Evolutionary conservation across 164 flowering plant genomes (phyloP), one percentile per base, ranked within the genome.

Genomic region (Stephania cephalantha): DNA sequence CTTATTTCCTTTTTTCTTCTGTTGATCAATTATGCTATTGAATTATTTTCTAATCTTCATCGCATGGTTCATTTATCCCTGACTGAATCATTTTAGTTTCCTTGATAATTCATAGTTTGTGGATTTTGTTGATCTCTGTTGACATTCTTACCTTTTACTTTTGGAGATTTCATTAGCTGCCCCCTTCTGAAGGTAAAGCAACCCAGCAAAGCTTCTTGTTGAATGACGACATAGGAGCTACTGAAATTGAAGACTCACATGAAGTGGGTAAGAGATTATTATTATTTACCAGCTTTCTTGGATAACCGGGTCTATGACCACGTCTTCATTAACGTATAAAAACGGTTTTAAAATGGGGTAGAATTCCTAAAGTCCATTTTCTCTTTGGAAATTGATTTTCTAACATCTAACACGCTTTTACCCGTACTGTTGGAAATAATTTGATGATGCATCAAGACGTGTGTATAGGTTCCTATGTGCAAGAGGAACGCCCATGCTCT

Each of bases 141-240:
- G 64, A 58, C 20, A 58, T 58, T 58, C 64, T 58, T 58, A 58
- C 20, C 64, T 50, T 50, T 48, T 48, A 48, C 53, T 48, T 48
- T 50, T 50, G 55, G 12, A 50, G 55, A 53, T 61, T 78, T 50
- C 55, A 81, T 64, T 85, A 87, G 92, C 86, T 85, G 73, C 89
- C 91, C 69, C 53, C 84, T 72, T 76, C 78, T 42, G 71, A 71
- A 75, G 83, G 68, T 73, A 86, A 79, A 78, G 74, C 78, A 30
- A 58, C 74, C 84, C 55, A 66, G 20, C 29, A 79, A 79, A 58
- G 81, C 79, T 78, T 69, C 81, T 46, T 46, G 80, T 6, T 77
- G 71, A 71, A 87, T 84, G 78, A 85, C 84, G 72, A 74, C 80
- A 1, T 81, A 71, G 29, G 88, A 84, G 73, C 72, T 75, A 73